Evolutionary conservation across 73 alveolate genomes (phyloP).

Genomic region (Effrenium voratum): DNA sequence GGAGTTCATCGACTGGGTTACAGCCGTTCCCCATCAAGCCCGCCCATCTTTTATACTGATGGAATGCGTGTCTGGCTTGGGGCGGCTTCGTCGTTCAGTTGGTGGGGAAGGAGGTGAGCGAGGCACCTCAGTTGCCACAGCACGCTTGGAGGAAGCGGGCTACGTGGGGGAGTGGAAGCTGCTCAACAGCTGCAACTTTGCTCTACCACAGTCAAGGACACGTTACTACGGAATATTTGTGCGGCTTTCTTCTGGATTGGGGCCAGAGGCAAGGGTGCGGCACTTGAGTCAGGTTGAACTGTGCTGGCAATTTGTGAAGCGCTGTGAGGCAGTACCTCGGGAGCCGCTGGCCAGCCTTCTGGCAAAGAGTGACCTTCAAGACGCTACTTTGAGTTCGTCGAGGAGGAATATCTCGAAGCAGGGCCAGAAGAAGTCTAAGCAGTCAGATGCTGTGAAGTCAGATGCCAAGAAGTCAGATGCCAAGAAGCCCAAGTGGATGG

Average conservation of each 20-base stretch:
- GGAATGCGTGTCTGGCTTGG: neutral
- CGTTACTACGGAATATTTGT: neutral
- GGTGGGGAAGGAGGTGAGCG: neutral
- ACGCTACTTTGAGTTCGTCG: no score
- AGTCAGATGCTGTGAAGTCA: neutral
- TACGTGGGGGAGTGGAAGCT: neutral
- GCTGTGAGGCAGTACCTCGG: neutral
- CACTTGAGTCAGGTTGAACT: neutral
- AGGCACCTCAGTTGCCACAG: neutral
- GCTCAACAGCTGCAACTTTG: neutral
- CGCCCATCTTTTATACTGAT: neutral
- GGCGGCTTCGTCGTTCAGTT: neutral
- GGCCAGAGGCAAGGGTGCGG: neutral
- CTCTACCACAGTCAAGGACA: neutral
- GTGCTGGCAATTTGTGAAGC: neutral
- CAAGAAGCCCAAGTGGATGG: neutral
- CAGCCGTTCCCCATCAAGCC: neutral
- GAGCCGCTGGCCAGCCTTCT: neutral
- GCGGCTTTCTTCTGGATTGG: neutral
- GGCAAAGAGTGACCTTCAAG: neutral
- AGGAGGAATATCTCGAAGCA: no score
- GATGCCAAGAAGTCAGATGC: neutral
- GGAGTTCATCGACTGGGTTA: neutral
- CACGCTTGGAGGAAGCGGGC: neutral
- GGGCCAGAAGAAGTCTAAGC: neutral